A percentile compares a stretch with the other conserved stretches of the same genome.
phyloP scores from a whole-genome alignment of 106 monocot genomes.

The Xerophyta viscosa region DNA sequence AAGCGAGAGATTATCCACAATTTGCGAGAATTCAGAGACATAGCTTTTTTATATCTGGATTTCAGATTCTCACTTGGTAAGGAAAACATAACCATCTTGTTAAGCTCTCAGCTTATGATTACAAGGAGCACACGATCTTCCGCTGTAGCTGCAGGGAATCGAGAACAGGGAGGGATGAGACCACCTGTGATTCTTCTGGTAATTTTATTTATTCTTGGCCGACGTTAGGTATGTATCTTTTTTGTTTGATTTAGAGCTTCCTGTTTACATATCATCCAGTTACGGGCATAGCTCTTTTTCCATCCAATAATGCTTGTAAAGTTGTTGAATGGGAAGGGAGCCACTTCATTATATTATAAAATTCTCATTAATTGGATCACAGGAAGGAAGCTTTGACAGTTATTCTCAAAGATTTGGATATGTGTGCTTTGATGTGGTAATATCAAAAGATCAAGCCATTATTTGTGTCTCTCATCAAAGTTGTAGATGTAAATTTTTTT shows the following conservation, averaged over 20 bases:
- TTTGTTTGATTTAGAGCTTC: slow-evolving; percentile 38
- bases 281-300: slow-evolving; percentile 4
- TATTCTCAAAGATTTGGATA: not conserved
- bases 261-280: slow-evolving; percentile 14
- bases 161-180: slow-evolving; percentile 4
- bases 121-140: too few species aligned
- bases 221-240: slow-evolving; percentile 14
- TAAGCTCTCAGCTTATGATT: not conserved
- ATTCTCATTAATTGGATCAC: slow-evolving; percentile 16
- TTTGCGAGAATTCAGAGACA: slow-evolving; percentile 36
- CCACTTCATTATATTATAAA: slow-evolving; percentile 12
- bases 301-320: slow-evolving; percentile 23
- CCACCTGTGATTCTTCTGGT: slow-evolving; percentile 10
- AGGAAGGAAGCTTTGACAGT: slow-evolving; percentile 12
- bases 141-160: not conserved
- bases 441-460: not conserved
- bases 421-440: not conserved
- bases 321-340: slow-evolving; percentile 8
- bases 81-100: not conserved
- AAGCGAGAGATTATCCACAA: slow-evolving; percentile 39
- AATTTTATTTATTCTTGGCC: slow-evolving; percentile 48
- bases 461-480: not conserved
- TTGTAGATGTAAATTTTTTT: not conserved
- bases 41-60: slow-evolving; percentile 6
- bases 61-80: slow-evolving; percentile 1